Base-by-base conservation (phyloP, 345 rosid genomes). In the Murraya paniculata region DNA sequence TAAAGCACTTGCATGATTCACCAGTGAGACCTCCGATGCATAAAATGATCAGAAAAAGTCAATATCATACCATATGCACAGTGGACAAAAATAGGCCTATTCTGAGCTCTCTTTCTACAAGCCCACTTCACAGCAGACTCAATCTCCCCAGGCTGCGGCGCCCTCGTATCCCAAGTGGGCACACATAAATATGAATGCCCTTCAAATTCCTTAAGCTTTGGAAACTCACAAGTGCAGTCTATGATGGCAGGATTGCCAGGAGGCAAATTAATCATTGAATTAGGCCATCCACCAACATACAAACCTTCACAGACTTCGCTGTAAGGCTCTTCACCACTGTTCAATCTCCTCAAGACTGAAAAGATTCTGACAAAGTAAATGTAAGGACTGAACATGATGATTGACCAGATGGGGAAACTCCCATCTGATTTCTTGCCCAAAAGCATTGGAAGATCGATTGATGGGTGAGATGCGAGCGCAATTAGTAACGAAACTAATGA, bases 41-140 rank as follows among this genome's bases (percentile, higher is more conserved):
- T n/a, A 11, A 62, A 65, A 62, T 10, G 25, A 30, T 13, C 66
- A 41, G 9, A 6, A 21, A 7, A 74, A 30, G 25, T 16, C n/a
- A 7, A 77, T 14, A 74, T 33, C 85, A 79, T 88, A 92, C 97
- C 97, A 83, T 89, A 89, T 2, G 91, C 97, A 66, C 97, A 90
- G 68, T 90, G 97, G 79, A 90, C 56, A 74, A 87, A 89, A 56
- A 89, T 84, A 2, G 90, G 91, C 82, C 60, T 80, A 71, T 86
- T 88, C 84, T 79, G 90, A 68, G 90, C 90, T 79, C 94, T 88
- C 79, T 87, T 92, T 72, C 91, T 28, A 53, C 84, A 81, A 69
- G 90, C 94, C 97, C 94, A 92, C 82, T 92, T 89, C 65, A 92
- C 94, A 31, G 94, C 97, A 0, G 91, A 83, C 74, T 92, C 97